Percentiles rank a stretch among this genome's conserved stretches.
Conservation (phyloP, 768 basidiomycete species). For the Podaxis sp. region DNA sequence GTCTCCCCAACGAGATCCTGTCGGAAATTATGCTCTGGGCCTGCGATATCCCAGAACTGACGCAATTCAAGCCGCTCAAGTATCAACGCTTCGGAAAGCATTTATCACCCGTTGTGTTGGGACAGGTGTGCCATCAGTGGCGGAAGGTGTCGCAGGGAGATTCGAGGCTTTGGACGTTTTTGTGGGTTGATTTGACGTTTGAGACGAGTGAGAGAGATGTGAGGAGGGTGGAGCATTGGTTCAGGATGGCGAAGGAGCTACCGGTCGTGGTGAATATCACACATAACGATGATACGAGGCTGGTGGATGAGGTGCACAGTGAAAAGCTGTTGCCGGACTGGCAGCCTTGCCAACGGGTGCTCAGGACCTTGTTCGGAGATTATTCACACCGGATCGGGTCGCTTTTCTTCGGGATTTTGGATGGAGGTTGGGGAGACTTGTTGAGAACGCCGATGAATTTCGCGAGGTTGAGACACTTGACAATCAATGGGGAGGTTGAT, state of each 20-base stretch:
- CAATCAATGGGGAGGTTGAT: slow-evolving; percentile 12
- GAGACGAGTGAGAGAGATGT: slow-evolving; percentile 11
- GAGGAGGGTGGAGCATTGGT: slow-evolving; percentile 11
- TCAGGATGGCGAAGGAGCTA: slow-evolving; percentile 11
- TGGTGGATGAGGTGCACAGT: slow-evolving; percentile 15
- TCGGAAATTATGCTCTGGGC: slow-evolving; percentile 16
- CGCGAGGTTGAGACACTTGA: slow-evolving; percentile 5
- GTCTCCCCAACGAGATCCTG: slow-evolving; percentile 16
- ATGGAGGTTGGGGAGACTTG: slow-evolving; percentile 15
- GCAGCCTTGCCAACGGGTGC: slow-evolving; percentile 13
- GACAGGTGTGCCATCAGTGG: slow-evolving; percentile 15
- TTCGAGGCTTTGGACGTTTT: slow-evolving; percentile 16
- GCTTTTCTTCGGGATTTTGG: slow-evolving; percentile 16
- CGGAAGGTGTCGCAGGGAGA: slow-evolving; percentile 6
- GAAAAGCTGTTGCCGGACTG: slow-evolving; percentile 16
- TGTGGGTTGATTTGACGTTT: slow-evolving; percentile 15
- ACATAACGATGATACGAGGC: slow-evolving; percentile 14
- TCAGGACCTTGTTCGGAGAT: slow-evolving; percentile 6
- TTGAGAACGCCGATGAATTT: slow-evolving; percentile 12
- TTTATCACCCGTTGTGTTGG: slow-evolving; percentile 11
- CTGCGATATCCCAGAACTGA: slow-evolving; percentile 14
- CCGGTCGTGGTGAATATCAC: slow-evolving; percentile 13
- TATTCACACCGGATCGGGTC: slow-evolving; percentile 5
- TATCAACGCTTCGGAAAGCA: slow-evolving; percentile 14
- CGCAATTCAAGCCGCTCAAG: slow-evolving; percentile 13